These are phyloP conservation scores for Chimonanthus praecox DNA, from an alignment of 164 flowering plant species.

Conservation along the genomic window DNA sequence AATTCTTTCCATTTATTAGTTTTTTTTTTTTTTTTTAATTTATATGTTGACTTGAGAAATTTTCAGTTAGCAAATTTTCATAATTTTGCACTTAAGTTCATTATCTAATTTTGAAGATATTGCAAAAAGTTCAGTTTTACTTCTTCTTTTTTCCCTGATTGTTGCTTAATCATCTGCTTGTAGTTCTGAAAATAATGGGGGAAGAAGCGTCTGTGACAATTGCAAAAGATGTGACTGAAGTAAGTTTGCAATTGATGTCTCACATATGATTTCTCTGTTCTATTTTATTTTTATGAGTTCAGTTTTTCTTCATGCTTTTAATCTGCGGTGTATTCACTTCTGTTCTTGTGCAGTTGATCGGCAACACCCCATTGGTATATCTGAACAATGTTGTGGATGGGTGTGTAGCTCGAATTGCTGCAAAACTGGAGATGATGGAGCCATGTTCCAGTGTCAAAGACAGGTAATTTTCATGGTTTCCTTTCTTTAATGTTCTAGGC, in stretches of 20 bases:
- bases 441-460: conserved; percentile 93
- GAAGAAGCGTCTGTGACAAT: neutral
- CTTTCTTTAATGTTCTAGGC: neutral
- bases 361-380: conserved; percentile 82
- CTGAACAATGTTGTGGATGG: conserved; percentile 72
- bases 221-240: conserved; percentile 14
- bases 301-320: neutral
- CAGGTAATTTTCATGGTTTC: conserved; percentile 31
- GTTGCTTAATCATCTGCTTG: neutral
- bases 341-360: conserved; percentile 42
- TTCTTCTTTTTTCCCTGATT: neutral
- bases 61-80: neutral
- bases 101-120: too few species aligned
- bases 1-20: too few species aligned
- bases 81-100: neutral
- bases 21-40: too few species aligned
- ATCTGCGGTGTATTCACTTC: neutral
- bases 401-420: conserved; percentile 72
- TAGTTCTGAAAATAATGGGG: conserved; percentile 6
- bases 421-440: conserved; percentile 83
- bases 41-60: neutral
- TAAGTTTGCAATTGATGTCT: conserved; percentile 1
- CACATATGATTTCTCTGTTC: neutral
- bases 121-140: too few species aligned
- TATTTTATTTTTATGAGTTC: neutral